These are phyloP conservation scores for Ceratopteris richardii DNA, from an alignment of 75 land plant genomes.

Conservation along the genomic window DNA sequence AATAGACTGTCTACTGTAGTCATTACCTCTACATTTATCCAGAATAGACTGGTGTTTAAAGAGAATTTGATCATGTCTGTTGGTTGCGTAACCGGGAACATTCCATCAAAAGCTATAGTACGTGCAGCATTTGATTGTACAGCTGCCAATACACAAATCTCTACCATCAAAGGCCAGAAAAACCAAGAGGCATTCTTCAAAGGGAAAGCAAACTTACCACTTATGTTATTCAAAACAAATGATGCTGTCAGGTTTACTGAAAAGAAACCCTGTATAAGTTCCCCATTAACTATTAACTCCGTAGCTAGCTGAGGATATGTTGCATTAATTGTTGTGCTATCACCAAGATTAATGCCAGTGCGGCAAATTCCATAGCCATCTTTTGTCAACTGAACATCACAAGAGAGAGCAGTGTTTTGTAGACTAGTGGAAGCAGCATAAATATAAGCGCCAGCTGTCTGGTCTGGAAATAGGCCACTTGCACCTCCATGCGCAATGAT, in stretches of 20 bases:
- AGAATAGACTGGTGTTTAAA: neutral
- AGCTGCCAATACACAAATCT: neutral
- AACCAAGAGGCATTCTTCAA: neutral
- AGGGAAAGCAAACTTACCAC: neutral
- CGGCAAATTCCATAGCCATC: conserved; percentile 22
- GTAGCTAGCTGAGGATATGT: conserved; percentile 5
- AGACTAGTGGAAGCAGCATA: conserved; percentile 8
- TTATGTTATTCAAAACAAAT: neutral
- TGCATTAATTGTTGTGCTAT: neutral
- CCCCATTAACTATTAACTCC: conserved; percentile 10
- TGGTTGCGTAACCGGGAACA: neutral
- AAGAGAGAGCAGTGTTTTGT: conserved; percentile 9
- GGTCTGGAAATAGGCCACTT: conserved; percentile 23
- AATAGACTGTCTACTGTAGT: neutral
- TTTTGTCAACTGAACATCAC: conserved; percentile 29
- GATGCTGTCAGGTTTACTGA: conserved; percentile 15
- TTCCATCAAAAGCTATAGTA: neutral
- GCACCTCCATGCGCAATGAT: conserved; percentile 25
- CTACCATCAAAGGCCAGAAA: neutral
- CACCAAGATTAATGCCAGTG: conserved; percentile 12
- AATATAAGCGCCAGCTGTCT: conserved; percentile 9
- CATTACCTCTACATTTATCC: neutral
- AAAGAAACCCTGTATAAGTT: conserved; percentile 6
- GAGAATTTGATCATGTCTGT: neutral
- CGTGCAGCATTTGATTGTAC: neutral